phyloP scores from a whole-genome alignment of 176 grass and related monocot species.

The Lolium rigidum region DNA sequence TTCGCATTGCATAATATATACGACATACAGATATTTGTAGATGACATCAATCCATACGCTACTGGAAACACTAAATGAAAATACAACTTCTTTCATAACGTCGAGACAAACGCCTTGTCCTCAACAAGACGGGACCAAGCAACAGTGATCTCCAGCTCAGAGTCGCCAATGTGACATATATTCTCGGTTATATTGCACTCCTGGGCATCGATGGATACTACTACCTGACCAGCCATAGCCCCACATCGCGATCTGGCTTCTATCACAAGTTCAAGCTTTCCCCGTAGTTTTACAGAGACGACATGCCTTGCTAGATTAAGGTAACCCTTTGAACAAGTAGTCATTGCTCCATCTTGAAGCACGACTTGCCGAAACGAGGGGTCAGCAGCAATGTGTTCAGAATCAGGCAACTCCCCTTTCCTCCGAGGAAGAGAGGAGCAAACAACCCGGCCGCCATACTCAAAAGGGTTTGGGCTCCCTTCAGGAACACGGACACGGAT shows the following conservation, averaged over 20 bases:
- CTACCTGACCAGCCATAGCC: not conserved
- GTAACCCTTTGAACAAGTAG: not conserved
- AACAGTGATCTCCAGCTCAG: not conserved
- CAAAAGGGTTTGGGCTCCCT: not conserved
- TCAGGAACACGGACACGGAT: not conserved
- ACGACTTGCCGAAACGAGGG: not conserved
- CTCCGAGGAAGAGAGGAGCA: not conserved
- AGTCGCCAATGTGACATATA: not conserved
- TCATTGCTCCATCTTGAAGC: not conserved
- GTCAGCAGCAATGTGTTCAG: not conserved
- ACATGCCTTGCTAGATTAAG: not conserved
- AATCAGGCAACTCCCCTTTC: not conserved
- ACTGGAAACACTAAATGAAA: too few species aligned
- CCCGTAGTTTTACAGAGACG: not conserved
- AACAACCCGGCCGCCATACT: not conserved
- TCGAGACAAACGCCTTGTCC: not conserved
- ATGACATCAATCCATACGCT: too few species aligned
- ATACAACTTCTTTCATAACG: too few species aligned
- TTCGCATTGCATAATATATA: too few species aligned
- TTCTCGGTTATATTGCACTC: not conserved
- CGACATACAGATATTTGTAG: too few species aligned
- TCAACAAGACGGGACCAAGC: not conserved
- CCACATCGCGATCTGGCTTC: not conserved
- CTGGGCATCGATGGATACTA: not conserved
- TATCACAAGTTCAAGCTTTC: not conserved